Evolutionary conservation across 2,329 filamentous ascomycete genomes (phyloP), one percentile per base, ranked within the genome.

Genomic region (Incumbomyces delicatus): DNA sequence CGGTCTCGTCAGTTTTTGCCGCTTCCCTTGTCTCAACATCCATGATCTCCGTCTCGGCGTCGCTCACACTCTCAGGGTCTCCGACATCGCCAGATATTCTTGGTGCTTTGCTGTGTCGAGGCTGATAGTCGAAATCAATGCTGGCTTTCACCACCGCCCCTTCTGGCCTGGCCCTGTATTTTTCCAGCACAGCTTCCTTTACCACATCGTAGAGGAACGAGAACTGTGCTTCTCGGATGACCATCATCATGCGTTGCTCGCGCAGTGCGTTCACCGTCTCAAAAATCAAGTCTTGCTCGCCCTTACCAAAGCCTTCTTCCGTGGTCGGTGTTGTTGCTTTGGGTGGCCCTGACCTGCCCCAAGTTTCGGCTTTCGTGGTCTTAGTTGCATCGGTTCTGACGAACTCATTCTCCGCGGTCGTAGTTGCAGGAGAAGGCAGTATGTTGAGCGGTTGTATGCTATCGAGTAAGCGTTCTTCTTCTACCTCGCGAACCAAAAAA

Each of bases 181-280:
- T 80, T 30, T 85, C 80, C 51, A 79, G 68, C 81, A 85, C 89
- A 45, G 80, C 70, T 61, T 87, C 83, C 43, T 80, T 77, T 58
- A 95, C 65, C 1, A 94, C 86, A 59, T 88, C 80, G 67, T 98
- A 96, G 48, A 98, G 77, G 63, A 96, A 95, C 32, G 78, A 67
- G 58, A 85, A 92, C 63, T 98, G 92, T 40, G 75, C 63, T 57
- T 90, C 85, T 38, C 85, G 83, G 67, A 96, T 92, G 4, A 98
- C 92, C 92, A 98, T 98, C 66, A 83, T 86, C 70, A 87, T 85
- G 14, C 92, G 78, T 70, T 98, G 92, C 63, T 90, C 79, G 37
- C 92, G 78, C 46, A 98, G 74, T 50, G 71, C 67, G 57, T 94
- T 83, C 45, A 98, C 89, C 0, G 85, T 84, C 14, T 84, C 75